Percentiles rank a stretch among this genome's conserved stretches.
Conservation (phyloP, 2,329 filamentous ascomycete genomes). For the Apiospora phragmitis region DNA sequence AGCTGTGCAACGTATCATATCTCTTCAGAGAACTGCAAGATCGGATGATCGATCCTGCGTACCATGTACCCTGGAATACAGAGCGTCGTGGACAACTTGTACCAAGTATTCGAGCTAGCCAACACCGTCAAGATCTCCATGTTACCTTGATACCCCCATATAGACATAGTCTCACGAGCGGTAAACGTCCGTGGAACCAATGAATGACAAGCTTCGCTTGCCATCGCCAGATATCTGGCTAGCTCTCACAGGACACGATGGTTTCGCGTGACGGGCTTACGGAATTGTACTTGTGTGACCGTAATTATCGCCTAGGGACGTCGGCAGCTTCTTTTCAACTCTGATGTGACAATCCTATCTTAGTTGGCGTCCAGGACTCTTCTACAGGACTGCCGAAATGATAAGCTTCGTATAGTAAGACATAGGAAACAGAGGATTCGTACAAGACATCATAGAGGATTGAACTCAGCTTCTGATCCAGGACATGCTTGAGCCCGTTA, state of each 20-base stretch:
- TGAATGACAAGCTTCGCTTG: background rate
- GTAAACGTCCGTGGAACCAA: background rate
- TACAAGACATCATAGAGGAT: background rate
- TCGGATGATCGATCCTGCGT: background rate
- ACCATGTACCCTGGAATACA: background rate
- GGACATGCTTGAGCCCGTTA: too few species aligned
- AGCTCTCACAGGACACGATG: background rate
- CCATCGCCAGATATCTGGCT: background rate
- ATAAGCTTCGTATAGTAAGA: background rate
- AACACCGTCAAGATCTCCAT: background rate
- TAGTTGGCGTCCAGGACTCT: background rate
- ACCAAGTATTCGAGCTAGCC: background rate
- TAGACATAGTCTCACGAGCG: background rate
- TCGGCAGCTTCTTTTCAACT: background rate
- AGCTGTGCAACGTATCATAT: background rate
- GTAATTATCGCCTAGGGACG: background rate
- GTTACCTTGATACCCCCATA: background rate
- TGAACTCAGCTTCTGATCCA: background rate
- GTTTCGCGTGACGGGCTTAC: background rate
- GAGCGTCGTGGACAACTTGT: background rate
- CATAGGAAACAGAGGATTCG: background rate
- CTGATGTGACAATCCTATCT: background rate
- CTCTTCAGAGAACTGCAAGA: background rate
- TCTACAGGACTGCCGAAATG: background rate
- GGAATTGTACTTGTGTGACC: background rate